Evolutionary conservation across 2,329 filamentous ascomycete species (phyloP).

Genomic region (Aphanocladium album): DNA sequence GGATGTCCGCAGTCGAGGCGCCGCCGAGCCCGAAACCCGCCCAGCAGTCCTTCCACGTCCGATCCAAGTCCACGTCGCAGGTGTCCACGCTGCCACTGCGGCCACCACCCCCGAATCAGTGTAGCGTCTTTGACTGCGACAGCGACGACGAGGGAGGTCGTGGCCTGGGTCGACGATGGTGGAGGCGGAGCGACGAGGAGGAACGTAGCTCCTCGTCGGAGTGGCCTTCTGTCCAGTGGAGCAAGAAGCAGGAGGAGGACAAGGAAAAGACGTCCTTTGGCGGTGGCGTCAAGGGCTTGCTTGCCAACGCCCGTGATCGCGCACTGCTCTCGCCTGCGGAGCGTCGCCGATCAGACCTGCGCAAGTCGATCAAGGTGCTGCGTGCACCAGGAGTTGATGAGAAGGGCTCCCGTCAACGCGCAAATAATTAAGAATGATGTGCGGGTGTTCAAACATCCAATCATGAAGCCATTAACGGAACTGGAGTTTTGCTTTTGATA

Average conservation of each 20-base stretch:
- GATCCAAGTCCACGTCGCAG: not conserved
- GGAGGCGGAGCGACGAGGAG: slow-evolving; percentile 18
- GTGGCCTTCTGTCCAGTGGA: slow-evolving; percentile 12
- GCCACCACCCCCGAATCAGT: slow-evolving; percentile 3
- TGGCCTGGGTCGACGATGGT: slow-evolving; percentile 15
- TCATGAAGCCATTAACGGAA: not conserved
- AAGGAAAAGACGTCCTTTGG: slow-evolving; percentile 16
- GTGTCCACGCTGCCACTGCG: not conserved
- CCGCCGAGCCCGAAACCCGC: not conserved
- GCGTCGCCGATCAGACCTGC: slow-evolving; percentile 30
- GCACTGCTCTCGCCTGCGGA: slow-evolving; percentile 24
- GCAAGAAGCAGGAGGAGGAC: slow-evolving; percentile 11
- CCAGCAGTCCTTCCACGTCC: not conserved
- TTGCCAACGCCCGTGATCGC: slow-evolving; percentile 22
- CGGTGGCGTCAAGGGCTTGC: slow-evolving; percentile 21
- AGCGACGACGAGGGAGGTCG: slow-evolving; percentile 20
- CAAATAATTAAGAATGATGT: not conserved
- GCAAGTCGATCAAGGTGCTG: slow-evolving; percentile 32
- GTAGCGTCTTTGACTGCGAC: slow-evolving; percentile 29
- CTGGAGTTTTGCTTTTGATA: not conserved
- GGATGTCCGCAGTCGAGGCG: not conserved
- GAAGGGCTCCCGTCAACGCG: not conserved
- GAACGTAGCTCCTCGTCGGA: slow-evolving; percentile 10
- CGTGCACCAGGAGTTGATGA: slow-evolving; percentile 18
- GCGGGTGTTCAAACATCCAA: not conserved